Evolutionary conservation across 2,329 filamentous ascomycete species (phyloP).

Genomic region (Pestalotiopsis sp.): DNA sequence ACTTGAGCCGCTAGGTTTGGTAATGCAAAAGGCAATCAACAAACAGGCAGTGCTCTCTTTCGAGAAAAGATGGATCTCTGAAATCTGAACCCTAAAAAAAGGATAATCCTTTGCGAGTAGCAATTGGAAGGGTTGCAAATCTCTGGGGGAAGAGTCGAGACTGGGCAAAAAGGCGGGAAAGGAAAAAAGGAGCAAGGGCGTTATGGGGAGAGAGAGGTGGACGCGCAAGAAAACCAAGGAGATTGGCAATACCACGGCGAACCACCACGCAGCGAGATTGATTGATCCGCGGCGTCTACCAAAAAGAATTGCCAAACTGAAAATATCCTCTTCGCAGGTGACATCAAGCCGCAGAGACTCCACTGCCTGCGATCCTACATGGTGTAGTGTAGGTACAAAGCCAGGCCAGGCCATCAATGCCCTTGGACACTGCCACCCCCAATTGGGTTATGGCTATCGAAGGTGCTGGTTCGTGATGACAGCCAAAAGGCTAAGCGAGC

Average conservation of each 20-base stretch:
- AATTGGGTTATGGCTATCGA: background rate
- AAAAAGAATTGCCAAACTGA: background rate
- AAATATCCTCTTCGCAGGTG: background rate
- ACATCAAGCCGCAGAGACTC: constrained; percentile 9
- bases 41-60: background rate
- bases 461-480: constrained; percentile 9
- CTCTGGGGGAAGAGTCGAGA: background rate
- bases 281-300: background rate
- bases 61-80: background rate
- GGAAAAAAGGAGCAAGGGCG: background rate
- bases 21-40: background rate
- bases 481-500: constrained; percentile 8
- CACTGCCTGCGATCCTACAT: constrained; percentile 3
- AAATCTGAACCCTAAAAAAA: background rate
- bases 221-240: background rate
- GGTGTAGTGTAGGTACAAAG: no score
- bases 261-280: background rate
- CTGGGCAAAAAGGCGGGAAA: background rate
- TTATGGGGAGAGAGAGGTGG: background rate
- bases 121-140: background rate
- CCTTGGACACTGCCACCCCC: constrained; percentile 11
- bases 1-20: background rate
- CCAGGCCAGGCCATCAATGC: no score
- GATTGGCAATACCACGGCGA: background rate
- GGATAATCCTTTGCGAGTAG: background rate